These are phyloP conservation scores for Terfezia claveryi DNA, from an alignment of 495 filamentous ascomycete genomes.

Conservation along the genomic window DNA sequence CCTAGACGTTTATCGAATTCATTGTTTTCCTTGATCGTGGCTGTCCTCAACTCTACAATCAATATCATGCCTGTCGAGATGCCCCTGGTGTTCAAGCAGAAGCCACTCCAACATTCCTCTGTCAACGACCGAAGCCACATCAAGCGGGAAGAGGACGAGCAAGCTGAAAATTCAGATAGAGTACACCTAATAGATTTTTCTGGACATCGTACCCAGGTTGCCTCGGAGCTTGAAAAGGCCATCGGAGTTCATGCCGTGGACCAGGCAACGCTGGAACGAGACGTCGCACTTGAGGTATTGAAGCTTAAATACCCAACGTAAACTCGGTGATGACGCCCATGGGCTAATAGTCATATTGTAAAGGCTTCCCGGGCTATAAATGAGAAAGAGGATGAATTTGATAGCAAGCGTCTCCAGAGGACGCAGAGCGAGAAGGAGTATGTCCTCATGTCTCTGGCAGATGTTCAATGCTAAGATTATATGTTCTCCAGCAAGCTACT, in stretches of 20 bases:
- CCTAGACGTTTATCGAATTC: too few species aligned
- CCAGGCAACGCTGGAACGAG: neutral
- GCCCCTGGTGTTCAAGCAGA: neutral
- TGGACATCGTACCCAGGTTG: neutral
- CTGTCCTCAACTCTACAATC: too few species aligned
- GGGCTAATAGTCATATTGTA: neutral
- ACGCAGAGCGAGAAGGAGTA: constrained; percentile 38
- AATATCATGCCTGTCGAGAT: neutral
- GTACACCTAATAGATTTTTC: neutral
- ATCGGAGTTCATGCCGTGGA: neutral
- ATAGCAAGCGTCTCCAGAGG: constrained; percentile 68
- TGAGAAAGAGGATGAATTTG: constrained; percentile 69
- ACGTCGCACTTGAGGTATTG: neutral
- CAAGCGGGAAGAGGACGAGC: neutral
- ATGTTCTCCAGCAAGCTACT: constrained; percentile 17
- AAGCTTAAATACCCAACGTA: too few species aligned
- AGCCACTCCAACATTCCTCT: neutral
- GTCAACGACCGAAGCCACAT: neutral
- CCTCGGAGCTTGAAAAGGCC: neutral
- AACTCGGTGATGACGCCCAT: too few species aligned
- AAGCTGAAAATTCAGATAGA: too few species aligned
- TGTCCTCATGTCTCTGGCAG: neutral
- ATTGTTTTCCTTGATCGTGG: too few species aligned
- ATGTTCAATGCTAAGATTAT: too few species aligned
- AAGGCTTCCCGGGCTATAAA: constrained; percentile 58